Evolutionary conservation across 192 early-diverging fungal species (phyloP).

Genomic region (Chytriomyces hyalinus): DNA sequence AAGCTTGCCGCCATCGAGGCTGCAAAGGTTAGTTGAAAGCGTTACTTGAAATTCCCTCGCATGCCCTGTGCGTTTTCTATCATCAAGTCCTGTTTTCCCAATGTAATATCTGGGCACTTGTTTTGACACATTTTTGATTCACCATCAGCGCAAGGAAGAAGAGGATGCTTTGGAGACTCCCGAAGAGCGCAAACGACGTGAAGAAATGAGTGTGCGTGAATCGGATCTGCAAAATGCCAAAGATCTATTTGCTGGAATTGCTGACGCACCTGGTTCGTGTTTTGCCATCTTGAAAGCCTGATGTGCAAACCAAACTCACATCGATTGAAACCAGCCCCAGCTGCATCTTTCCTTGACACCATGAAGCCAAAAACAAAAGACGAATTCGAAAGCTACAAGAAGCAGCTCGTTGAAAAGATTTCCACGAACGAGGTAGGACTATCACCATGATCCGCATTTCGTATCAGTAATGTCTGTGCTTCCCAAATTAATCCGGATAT

Average conservation of each 20-base stretch:
- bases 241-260: slow-evolving; percentile 48
- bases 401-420: slow-evolving; percentile 47
- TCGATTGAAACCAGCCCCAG: neutral
- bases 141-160: slow-evolving; percentile 33
- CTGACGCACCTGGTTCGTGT: slow-evolving; percentile 5
- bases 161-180: slow-evolving; percentile 47
- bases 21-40: slow-evolving; percentile 5
- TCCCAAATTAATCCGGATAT: no score
- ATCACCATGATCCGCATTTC: neutral
- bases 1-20: slow-evolving; percentile 28
- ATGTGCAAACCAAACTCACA: neutral
- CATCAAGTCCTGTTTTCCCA: neutral
- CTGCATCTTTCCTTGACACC: slow-evolving; percentile 45
- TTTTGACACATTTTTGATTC: neutral
- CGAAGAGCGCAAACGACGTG: slow-evolving; percentile 50
- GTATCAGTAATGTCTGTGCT: neutral
- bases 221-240: slow-evolving; percentile 59
- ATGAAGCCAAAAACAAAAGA: slow-evolving; percentile 48
- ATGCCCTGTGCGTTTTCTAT: neutral
- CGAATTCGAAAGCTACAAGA: slow-evolving; percentile 56
- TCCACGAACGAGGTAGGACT: slow-evolving; percentile 49
- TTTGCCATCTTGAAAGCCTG: neutral
- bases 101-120: neutral
- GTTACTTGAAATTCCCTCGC: neutral
- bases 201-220: slow-evolving; percentile 44